Percentiles rank a stretch among this genome's conserved stretches.
Evolutionary conservation across 495 filamentous ascomycete genomes (phyloP).

Genomic region (Letharia lupina): DNA sequence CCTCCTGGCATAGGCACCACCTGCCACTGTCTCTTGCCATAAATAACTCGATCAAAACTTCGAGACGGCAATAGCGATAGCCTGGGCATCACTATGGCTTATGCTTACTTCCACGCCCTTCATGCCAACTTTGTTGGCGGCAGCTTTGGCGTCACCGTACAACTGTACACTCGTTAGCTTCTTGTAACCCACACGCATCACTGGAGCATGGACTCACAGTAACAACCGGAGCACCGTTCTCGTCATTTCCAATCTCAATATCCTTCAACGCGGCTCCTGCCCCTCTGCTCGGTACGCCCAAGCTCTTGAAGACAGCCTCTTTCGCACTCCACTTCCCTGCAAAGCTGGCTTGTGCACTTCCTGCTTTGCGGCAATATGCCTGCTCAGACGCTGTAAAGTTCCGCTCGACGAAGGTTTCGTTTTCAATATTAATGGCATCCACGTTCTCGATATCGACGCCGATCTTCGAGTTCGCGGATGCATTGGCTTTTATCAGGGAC

Average conservation of each 20-base stretch:
- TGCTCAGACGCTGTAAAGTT: slow-evolving; percentile 85
- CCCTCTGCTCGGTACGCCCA: slow-evolving; percentile 81
- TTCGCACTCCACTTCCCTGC: slow-evolving; percentile 94
- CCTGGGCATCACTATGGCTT: slow-evolving; percentile 85
- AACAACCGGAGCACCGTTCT: slow-evolving; percentile 73
- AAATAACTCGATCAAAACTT: slow-evolving; percentile 41
- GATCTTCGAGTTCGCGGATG: slow-evolving; percentile 67
- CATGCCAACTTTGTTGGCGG: slow-evolving; percentile 74
- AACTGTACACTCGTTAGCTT: slow-evolving; percentile 52
- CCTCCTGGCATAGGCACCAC: not conserved
- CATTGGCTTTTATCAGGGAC: slow-evolving; percentile 62
- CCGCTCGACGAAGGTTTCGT: slow-evolving; percentile 86
- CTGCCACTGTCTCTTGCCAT: not conserved
- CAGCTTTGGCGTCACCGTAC: slow-evolving; percentile 70
- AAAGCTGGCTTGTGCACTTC: slow-evolving; percentile 73
- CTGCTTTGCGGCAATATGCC: slow-evolving; percentile 72
- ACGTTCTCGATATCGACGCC: slow-evolving; percentile 90
- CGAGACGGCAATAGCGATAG: slow-evolving; percentile 86
- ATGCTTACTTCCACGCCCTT: slow-evolving; percentile 87
- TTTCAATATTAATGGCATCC: slow-evolving; percentile 75
- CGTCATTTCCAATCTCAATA: slow-evolving; percentile 80
- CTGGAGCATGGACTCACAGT: slow-evolving; percentile 52
- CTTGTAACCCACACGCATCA: not conserved
- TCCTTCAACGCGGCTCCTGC: slow-evolving; percentile 85
- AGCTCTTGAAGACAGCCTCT: slow-evolving; percentile 95